Percentiles rank a stretch among this genome's conserved stretches.
These are phyloP conservation scores for Senecio squalidus DNA, from an alignment of 140 eudicot genomes.

Conservation along the genomic window DNA sequence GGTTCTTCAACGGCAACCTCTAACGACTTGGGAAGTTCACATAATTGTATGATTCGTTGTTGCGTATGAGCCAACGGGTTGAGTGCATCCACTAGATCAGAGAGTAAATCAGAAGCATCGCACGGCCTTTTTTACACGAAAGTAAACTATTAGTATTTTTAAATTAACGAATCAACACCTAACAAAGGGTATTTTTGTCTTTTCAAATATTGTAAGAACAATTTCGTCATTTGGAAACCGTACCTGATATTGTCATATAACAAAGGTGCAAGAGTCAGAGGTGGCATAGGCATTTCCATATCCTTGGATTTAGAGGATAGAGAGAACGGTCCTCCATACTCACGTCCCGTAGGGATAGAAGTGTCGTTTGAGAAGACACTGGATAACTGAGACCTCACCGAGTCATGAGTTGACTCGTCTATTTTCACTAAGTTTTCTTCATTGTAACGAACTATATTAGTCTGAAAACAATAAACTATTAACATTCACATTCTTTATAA, in stretches of 20 bases:
- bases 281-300: conserved; percentile 93
- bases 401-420: conserved; percentile 39
- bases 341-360: conserved; percentile 29
- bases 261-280: conserved; percentile 78
- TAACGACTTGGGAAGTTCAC: conserved; percentile 45
- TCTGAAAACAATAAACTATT: conserved; percentile 36
- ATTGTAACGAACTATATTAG: conserved; percentile 76
- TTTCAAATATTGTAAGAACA: neutral
- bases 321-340: conserved; percentile 38
- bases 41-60: conserved; percentile 46
- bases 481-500: neutral
- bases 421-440: conserved; percentile 62
- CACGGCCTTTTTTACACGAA: conserved; percentile 57
- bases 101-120: conserved; percentile 62
- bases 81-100: conserved; percentile 78
- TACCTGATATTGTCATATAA: conserved; percentile 60
- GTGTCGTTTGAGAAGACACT: conserved; percentile 26
- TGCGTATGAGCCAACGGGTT: conserved; percentile 74
- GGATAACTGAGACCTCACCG: conserved; percentile 35
- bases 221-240: no score
- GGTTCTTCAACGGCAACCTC: conserved; percentile 85
- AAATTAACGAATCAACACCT: no score
- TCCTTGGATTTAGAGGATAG: conserved; percentile 45
- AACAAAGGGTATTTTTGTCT: no score
- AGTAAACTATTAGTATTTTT: conserved; percentile 1